A percentile compares a stretch with the other conserved stretches of the same genome.
Conservation (phyloP, 1,284 basidiomycete species). For the Thecaphora frezii region DNA sequence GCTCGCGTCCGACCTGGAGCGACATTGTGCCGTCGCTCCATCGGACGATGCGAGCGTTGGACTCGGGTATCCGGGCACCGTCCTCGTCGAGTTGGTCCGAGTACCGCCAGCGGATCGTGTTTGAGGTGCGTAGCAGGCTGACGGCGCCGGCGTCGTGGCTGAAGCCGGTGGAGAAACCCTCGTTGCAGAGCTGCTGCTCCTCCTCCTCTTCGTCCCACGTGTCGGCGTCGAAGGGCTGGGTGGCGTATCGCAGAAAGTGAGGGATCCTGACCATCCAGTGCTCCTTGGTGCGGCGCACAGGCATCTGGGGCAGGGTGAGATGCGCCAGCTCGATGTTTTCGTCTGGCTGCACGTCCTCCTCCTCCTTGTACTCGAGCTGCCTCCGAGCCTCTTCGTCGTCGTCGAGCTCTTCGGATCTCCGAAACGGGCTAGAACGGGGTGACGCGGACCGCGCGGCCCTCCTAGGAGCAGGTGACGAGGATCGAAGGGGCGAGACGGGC, state of each 20-base stretch:
- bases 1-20: constrained; percentile 79
- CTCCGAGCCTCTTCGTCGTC: constrained; percentile 24
- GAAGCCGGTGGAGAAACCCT: constrained; percentile 64
- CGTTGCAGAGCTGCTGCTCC: constrained; percentile 34
- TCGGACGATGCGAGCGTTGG: constrained; percentile 80
- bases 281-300: constrained; percentile 50
- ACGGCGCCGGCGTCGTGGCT: constrained; percentile 57
- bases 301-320: constrained; percentile 41
- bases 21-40: constrained; percentile 90
- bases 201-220: constrained; percentile 47
- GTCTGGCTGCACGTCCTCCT: constrained; percentile 62
- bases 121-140: constrained; percentile 72
- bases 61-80: constrained; percentile 74
- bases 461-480: no score
- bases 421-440: not conserved
- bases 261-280: constrained; percentile 54
- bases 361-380: constrained; percentile 61
- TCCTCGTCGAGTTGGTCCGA: constrained; percentile 66
- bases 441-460: not conserved
- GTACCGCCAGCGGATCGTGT: constrained; percentile 89
- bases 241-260: constrained; percentile 51
- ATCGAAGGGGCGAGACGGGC: no score
- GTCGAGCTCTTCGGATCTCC: constrained; percentile 21
- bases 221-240: constrained; percentile 40
- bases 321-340: constrained; percentile 66